A percentile compares a stretch with the other conserved stretches of the same genome.
Conservation (phyloP, 176 grass and related monocot species). For the Chrysopogon serrulatus region DNA sequence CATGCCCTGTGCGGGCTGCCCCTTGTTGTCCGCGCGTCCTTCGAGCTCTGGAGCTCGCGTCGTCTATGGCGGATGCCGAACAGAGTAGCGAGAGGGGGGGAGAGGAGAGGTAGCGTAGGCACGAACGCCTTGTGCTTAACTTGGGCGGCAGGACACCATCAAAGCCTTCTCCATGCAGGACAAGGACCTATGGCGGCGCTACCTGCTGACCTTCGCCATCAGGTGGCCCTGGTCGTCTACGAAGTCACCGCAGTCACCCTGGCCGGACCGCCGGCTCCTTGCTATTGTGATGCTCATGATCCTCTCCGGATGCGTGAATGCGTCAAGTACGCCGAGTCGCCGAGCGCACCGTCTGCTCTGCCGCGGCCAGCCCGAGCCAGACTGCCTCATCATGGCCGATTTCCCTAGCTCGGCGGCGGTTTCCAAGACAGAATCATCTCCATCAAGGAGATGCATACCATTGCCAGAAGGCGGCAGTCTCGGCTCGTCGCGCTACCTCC, state of each 20-base stretch:
- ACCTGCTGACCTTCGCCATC: background rate
- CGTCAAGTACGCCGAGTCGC: conserved; percentile 25
- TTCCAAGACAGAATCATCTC: conserved; percentile 9
- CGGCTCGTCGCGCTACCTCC: too few relatives aligned
- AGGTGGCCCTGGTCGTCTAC: background rate
- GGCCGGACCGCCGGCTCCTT: conserved; percentile 1
- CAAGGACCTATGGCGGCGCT: conserved; percentile 16
- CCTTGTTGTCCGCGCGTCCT: too few relatives aligned
- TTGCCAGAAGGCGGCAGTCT: too few relatives aligned
- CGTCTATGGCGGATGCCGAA: too few relatives aligned
- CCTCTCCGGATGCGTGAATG: background rate
- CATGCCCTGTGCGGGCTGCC: too few relatives aligned
- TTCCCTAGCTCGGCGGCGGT: conserved; percentile 6
- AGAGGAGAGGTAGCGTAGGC: too few relatives aligned
- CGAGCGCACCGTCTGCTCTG: background rate
- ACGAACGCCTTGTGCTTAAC: too few relatives aligned
- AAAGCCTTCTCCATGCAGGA: conserved; percentile 27
- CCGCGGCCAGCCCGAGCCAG: background rate
- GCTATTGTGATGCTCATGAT: conserved; percentile 1
- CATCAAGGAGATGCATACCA: too few relatives aligned
- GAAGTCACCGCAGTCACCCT: background rate
- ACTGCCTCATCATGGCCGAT: background rate
- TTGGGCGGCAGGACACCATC: conserved; percentile 26
- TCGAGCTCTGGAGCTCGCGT: too few relatives aligned
- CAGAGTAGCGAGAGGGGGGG: too few relatives aligned